These are phyloP conservation scores for Solanum ossicruentum DNA, from an alignment of 257 asterid genomes.

Conservation along the genomic window DNA sequence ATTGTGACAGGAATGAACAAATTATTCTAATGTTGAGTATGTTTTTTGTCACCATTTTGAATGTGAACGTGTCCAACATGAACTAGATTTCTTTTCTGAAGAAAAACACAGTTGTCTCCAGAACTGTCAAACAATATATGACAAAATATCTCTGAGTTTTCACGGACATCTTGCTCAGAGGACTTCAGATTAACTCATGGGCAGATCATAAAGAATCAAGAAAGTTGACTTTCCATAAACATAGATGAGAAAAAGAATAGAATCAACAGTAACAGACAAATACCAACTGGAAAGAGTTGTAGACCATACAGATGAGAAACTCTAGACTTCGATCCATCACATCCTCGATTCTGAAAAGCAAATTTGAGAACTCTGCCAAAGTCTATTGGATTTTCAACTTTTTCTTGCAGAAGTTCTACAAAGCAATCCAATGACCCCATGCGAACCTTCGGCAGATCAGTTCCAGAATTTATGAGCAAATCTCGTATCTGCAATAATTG, in stretches of 20 bases:
- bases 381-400: conserved; percentile 82
- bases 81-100: neutral
- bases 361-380: conserved; percentile 69
- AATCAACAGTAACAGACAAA: conserved; percentile 3
- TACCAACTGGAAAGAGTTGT: conserved; percentile 3
- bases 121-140: neutral
- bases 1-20: neutral
- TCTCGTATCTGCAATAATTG: conserved; percentile 57
- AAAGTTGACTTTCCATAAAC: neutral
- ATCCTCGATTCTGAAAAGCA: conserved; percentile 72
- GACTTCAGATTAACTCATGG: neutral
- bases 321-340: conserved; percentile 46
- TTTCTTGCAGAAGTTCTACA: conserved; percentile 72
- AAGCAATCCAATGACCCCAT: conserved; percentile 48
- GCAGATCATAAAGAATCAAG: neutral
- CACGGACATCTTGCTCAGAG: neutral
- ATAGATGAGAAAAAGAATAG: neutral
- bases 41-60: neutral
- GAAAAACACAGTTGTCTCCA: neutral
- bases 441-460: conserved; percentile 38
- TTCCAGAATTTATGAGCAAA: conserved; percentile 66
- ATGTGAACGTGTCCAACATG: neutral
- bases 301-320: conserved; percentile 87
- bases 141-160: neutral
- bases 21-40: neutral